Conservation (phyloP, 352 stramenopile genomes). For the Phytophthora multivora region DNA sequence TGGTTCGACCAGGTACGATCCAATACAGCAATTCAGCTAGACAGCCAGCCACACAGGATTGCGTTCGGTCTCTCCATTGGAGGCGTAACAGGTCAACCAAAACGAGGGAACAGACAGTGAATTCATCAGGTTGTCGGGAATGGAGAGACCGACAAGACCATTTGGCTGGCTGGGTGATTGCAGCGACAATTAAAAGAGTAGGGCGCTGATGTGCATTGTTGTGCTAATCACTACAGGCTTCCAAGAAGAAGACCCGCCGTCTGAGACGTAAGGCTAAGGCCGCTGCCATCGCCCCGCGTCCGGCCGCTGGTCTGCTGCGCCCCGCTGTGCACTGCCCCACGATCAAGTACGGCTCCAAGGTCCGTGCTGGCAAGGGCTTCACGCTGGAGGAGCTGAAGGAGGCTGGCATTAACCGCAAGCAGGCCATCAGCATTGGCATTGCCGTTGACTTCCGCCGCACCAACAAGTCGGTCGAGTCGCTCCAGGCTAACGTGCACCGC, state of each 20-base stretch:
- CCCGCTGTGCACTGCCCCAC: slow-evolving; percentile 98
- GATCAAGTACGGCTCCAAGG: slow-evolving; percentile 98
- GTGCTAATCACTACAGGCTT: slow-evolving; percentile 84
- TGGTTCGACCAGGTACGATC: slow-evolving; percentile 94
- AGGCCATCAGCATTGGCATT: slow-evolving; percentile 98
- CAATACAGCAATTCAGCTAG: neutral
- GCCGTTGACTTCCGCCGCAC: slow-evolving; percentile 97
- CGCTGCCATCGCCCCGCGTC: slow-evolving; percentile 96
- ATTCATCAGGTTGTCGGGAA: neutral
- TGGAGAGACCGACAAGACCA: slow-evolving; percentile 1
- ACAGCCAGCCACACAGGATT: slow-evolving; percentile 9
- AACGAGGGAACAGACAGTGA: slow-evolving; percentile 3
- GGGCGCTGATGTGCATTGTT: slow-evolving; percentile 36
- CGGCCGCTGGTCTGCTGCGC: slow-evolving; percentile 94
- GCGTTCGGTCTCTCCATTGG: neutral
- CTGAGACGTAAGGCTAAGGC: slow-evolving; percentile 96
- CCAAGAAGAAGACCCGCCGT: slow-evolving; percentile 98
- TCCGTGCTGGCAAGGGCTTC: slow-evolving; percentile 98
- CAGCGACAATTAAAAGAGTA: neutral
- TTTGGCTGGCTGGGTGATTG: slow-evolving; percentile 13
- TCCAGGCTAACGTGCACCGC: slow-evolving; percentile 97
- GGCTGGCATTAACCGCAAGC: slow-evolving; percentile 95
- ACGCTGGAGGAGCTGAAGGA: slow-evolving; percentile 99
- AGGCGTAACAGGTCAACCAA: slow-evolving; percentile 10
- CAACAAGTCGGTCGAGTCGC: slow-evolving; percentile 97